Evolutionary conservation across 2,329 filamentous ascomycete genomes (phyloP).

Genomic region (Fusarium mundagurra): DNA sequence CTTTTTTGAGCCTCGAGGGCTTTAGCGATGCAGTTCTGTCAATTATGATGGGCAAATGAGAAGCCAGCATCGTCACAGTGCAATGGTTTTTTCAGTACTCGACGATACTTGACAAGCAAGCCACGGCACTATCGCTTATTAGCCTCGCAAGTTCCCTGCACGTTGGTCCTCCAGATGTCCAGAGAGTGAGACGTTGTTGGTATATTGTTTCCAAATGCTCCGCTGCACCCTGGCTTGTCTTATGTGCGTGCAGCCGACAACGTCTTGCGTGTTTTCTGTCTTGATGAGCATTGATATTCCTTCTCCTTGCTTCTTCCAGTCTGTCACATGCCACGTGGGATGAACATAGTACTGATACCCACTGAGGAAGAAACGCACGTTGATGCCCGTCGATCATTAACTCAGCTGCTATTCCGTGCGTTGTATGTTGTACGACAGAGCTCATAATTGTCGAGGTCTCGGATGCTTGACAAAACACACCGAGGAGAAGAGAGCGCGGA

Average conservation of each 20-base stretch:
- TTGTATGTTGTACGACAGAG: not conserved
- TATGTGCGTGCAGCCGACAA: not conserved
- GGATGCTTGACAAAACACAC: constrained; percentile 1
- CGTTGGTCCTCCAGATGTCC: constrained; percentile 6
- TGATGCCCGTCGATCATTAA: constrained; percentile 26
- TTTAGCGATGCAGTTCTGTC: constrained; percentile 32
- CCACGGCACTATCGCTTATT: constrained; percentile 37
- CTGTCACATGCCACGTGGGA: constrained; percentile 42
- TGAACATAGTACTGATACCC: constrained; percentile 25
- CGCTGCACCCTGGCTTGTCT: not conserved
- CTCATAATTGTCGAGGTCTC: not conserved
- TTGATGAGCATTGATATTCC: constrained; percentile 6
- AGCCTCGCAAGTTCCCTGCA: constrained; percentile 26
- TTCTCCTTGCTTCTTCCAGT: constrained; percentile 25
- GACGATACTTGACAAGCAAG: constrained; percentile 34
- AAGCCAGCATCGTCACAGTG: constrained; percentile 35
- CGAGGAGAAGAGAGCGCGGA: not conserved
- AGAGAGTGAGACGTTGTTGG: not conserved
- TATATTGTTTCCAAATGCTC: not conserved
- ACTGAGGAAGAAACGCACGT: constrained; percentile 5
- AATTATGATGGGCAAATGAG: constrained; percentile 39
- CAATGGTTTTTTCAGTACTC: constrained; percentile 37
- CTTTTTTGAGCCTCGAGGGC: constrained; percentile 14
- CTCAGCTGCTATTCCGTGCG: constrained; percentile 5
- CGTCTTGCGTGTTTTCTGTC: not conserved